A percentile compares a stretch with the other conserved stretches of the same genome.
Conservation (phyloP, 257 asterid species). For the Linderniella brevidens region DNA sequence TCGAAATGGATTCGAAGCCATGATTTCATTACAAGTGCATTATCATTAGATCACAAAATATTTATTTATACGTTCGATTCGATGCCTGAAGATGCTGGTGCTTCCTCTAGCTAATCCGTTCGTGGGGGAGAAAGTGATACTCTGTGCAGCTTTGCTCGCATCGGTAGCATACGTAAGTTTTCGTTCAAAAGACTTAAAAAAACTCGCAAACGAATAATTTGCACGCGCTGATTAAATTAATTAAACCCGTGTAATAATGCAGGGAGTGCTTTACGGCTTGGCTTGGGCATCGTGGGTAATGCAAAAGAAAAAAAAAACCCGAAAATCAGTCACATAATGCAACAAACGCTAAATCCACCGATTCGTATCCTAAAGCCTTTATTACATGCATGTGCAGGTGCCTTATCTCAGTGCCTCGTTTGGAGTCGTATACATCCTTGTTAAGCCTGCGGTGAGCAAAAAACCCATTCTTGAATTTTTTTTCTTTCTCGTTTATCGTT, state of each 20-base stretch:
- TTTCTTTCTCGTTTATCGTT: constrained; percentile 1
- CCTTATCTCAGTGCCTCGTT: constrained; percentile 76
- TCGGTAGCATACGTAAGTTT: constrained; percentile 62
- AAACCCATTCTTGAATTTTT: constrained; percentile 1
- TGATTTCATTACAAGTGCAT: background rate
- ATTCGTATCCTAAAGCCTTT: constrained; percentile 3
- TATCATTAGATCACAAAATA: background rate
- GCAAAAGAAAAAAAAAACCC: constrained; percentile 1
- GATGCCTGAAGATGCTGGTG: constrained; percentile 49
- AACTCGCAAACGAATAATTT: background rate
- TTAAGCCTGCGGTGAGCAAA: constrained; percentile 74
- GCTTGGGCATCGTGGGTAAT: constrained; percentile 98
- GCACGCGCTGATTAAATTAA: constrained; percentile 5
- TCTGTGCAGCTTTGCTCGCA: constrained; percentile 57
- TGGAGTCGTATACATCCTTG: constrained; percentile 76
- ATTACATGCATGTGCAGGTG: constrained; percentile 33
- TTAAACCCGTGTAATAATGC: constrained; percentile 12
- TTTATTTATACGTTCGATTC: background rate
- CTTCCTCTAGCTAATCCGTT: constrained; percentile 69
- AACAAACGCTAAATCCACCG: background rate
- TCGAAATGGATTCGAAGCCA: background rate
- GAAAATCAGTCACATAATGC: background rate
- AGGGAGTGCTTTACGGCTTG: constrained; percentile 86
- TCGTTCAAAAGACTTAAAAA: background rate
- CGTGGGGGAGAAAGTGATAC: constrained; percentile 70